Base-by-base conservation (phyloP, 108 stramenopile species). In the Skeletonema grethae region DNA sequence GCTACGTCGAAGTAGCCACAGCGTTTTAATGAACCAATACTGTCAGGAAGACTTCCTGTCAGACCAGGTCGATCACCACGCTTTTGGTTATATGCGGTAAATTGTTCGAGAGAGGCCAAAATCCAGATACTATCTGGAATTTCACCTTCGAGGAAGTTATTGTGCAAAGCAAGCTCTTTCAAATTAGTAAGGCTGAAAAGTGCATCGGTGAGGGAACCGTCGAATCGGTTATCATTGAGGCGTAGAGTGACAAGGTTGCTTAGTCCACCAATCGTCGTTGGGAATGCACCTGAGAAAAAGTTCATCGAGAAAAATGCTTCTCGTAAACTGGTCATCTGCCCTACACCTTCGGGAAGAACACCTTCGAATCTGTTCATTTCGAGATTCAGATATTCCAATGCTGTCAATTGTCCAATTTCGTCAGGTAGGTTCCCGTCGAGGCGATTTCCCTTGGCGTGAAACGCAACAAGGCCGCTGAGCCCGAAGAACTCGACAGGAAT, bases 81-180 rank as follows among this genome's bases (percentile, higher is more conserved):
- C 53, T 72, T 67, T 61, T 85, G 82, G 16, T 70, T 70, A n/a
- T 36, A 58, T 3, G 83, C 58, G 20, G 75, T 77, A 28, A 90
- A 61, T 25, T 59, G 38, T 46, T 70, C 46, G 0, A 90, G 63
- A 8, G 66, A 66, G 7, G 36, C 65, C 76, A 86, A 67, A 15
- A 61, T 69, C 20, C 82, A 79, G 24, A 90, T 80, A 36, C 76
- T 72, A 7, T 28, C 36, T 36, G 86, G 86, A 36, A 91, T 76
- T 2, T 64, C 65, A 13, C 85, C 90, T 31, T 48, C 25, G 7
- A 83, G 70, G 64, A 68, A 41, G 38, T 76, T 76, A 35, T 64
- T 61, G 36, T 62, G 56, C 55, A 69, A 43, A 28, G 36, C 38
- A 28, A 69, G 11, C 62, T 76, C 67, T 22, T 43, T 36, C 15